Percentiles rank a stretch among this genome's conserved stretches.
These are phyloP conservation scores for Gaeumannomyces tritici DNA, from an alignment of 2,329 filamentous ascomycete species.

Conservation along the genomic window DNA sequence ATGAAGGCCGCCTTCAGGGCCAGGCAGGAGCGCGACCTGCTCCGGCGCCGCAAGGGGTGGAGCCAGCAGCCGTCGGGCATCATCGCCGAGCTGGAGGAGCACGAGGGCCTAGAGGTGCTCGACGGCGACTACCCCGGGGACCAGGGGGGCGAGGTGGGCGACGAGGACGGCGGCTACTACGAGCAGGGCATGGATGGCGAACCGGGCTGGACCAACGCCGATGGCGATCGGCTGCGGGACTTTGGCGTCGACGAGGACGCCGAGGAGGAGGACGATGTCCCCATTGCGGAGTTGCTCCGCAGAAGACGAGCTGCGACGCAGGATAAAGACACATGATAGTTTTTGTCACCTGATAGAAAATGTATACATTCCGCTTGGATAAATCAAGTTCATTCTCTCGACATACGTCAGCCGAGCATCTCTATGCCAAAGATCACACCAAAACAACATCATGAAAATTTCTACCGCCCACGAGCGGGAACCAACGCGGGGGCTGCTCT, in stretches of 20 bases:
- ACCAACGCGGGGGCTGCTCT: neutral
- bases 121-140: constrained; percentile 19
- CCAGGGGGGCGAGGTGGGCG: constrained; percentile 10
- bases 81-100: constrained; percentile 40
- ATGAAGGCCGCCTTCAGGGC: constrained; percentile 37
- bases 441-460: neutral
- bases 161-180: constrained; percentile 12
- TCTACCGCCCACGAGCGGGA: neutral
- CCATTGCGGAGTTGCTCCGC: constrained; percentile 57
- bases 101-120: constrained; percentile 48
- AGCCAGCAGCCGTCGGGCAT: constrained; percentile 21
- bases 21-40: constrained; percentile 39
- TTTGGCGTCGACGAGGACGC: constrained; percentile 73
- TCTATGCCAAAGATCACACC: neutral
- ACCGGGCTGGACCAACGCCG: constrained; percentile 61
- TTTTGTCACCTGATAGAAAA: neutral
- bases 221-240: constrained; percentile 65
- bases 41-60: constrained; percentile 15
- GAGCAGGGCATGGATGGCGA: constrained; percentile 32
- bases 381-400: too few relatives aligned
- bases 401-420: neutral
- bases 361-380: neutral
- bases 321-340: neutral
- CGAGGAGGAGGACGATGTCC: constrained; percentile 54
- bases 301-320: constrained; percentile 32